These are phyloP conservation scores for Salvia sclarea DNA, from an alignment of 305 asterid genomes.

Conservation along the genomic window DNA sequence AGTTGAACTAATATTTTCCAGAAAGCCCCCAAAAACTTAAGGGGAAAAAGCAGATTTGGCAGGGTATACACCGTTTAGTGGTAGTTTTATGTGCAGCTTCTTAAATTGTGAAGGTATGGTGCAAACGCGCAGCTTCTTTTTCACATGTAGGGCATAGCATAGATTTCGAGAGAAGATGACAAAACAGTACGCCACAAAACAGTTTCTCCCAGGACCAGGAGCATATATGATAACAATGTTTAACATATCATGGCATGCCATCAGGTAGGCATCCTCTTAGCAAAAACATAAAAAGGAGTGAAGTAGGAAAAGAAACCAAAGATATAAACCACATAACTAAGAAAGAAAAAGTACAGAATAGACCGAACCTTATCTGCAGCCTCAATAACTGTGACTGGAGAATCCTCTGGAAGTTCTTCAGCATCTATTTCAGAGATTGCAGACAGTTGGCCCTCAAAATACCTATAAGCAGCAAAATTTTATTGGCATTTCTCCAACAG, in stretches of 20 bases:
- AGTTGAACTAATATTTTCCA: constrained; percentile 1
- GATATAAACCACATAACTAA: constrained; percentile 1
- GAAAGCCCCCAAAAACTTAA: not conserved
- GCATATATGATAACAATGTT: not conserved
- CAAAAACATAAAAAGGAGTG: not conserved
- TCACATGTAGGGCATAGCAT: not conserved
- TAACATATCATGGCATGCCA: constrained; percentile 10
- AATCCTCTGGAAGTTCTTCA: constrained; percentile 53
- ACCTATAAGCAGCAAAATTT: constrained; percentile 45
- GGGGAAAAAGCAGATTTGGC: not conserved
- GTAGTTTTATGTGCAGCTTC: not conserved
- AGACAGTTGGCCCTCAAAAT: constrained; percentile 84
- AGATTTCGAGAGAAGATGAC: not conserved
- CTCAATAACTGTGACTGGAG: constrained; percentile 56
- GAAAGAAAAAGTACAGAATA: constrained; percentile 6
- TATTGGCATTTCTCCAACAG: too few species aligned
- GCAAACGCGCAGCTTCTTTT: constrained; percentile 1
- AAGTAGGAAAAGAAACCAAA: constrained; percentile 1
- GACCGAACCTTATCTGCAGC: constrained; percentile 91
- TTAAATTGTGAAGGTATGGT: not conserved
- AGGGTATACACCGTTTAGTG: not conserved
- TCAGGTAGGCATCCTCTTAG: constrained; percentile 2
- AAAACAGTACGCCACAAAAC: not conserved
- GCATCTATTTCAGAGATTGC: constrained; percentile 58
- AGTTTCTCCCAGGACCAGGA: not conserved